Evolutionary conservation across 805 yeast species (phyloP), one percentile per base, ranked within the genome.

Genomic region (Lachancea quebecensis): DNA sequence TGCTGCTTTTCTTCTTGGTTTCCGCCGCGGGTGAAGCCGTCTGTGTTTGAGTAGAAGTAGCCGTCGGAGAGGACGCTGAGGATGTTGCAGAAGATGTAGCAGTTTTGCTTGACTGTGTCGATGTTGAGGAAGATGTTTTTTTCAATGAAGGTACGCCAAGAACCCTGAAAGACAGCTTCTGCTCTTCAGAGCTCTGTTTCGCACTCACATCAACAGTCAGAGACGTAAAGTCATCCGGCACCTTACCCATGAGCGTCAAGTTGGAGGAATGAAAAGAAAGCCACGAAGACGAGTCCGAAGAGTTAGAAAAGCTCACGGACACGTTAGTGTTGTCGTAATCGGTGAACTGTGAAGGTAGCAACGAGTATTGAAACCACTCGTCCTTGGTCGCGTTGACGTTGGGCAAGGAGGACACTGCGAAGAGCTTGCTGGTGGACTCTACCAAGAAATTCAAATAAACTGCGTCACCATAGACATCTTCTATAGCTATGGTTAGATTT

Each of bases 381-480:
- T 81, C 85, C 45, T 74, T 69, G 1, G 91, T 82, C 7, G 87
- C 91, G 60, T 85, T 84, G 5, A 81, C 75, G 50, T 77, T 69
- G 10, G 79, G 72, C 44, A 84, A 65, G 1, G 70, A 56, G 38
- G 61, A 59, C 2, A 78, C 71, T 1, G 83, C 77, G 64, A 85
- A 84, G 9, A 82, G 70, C 1, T 79, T 70, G 12, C 59, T 54
- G 25, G 77, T 66, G 9, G 81, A 66, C 52, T 76, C 77, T 38
- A 84, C 70, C 48, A 71, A 73, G 60, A 79, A 82, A 38, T 78
- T 77, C 48, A 84, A 57, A 31, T 69, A 72, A 12, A 85, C 79
- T 2, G 73, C 62, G 62, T 85, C 84, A 5, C 78, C 79, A 56
- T 69, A 83, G 2, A 65, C 59, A 60, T 86, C 95, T 40, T 63